These are phyloP conservation scores for Pelargonium fulgidum DNA, from an alignment of 441 rosid genomes.

Conservation along the genomic window DNA sequence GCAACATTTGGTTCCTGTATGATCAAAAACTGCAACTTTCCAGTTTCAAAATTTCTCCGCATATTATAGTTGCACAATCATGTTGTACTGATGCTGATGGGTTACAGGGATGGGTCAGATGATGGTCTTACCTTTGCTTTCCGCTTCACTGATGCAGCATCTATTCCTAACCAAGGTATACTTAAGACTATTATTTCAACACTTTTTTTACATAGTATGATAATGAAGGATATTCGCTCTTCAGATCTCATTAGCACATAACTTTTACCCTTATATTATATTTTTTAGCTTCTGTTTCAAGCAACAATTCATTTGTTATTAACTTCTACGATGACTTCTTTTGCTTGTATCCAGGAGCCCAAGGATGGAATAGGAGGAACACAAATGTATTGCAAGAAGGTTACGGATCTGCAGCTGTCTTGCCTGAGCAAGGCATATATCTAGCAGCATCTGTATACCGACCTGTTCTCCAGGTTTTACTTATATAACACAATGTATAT, in stretches of 20 bases:
- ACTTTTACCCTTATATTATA: not conserved
- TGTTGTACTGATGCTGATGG: constrained; percentile 27
- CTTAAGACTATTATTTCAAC: not conserved
- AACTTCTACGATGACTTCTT: constrained; percentile 8
- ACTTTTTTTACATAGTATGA: not conserved
- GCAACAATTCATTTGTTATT: not conserved
- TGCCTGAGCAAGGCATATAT: constrained; percentile 98
- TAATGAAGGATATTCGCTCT: no score
- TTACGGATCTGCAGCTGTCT: constrained; percentile 90
- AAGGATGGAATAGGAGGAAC: constrained; percentile 88
- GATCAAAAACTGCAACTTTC: no score
- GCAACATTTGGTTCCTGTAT: no score
- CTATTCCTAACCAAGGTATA: constrained; percentile 85
- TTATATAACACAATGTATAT: constrained; percentile 10
- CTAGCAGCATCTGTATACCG: constrained; percentile 90
- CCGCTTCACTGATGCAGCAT: constrained; percentile 87
- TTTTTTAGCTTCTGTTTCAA: constrained; percentile 3
- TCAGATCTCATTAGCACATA: no score
- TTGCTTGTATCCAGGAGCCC: constrained; percentile 18
- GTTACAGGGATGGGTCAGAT: constrained; percentile 74
- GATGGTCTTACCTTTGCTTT: constrained; percentile 88
- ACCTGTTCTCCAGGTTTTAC: constrained; percentile 83
- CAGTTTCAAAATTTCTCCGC: no score
- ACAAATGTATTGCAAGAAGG: constrained; percentile 82
- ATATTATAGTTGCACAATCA: constrained; percentile 10